Evolutionary conservation across 1,284 basidiomycete genomes (phyloP), one percentile per base, ranked within the genome.

Genomic region (Kwoniella shivajii): DNA sequence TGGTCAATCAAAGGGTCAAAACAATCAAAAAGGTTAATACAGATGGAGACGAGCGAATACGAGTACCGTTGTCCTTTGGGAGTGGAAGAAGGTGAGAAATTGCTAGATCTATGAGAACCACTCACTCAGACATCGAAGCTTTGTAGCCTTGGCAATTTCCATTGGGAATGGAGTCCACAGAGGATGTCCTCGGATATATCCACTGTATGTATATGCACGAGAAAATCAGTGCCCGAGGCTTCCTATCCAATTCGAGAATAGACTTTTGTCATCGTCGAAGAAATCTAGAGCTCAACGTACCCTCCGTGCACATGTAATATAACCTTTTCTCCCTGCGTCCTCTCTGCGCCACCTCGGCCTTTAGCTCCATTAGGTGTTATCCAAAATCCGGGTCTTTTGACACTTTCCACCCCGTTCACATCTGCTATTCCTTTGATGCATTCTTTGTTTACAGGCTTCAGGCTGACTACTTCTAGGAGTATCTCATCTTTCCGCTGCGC

Each of bases 221-320:
- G n/a, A n/a, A n/a, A n/a, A n/a, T n/a, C n/a, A n/a, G n/a, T n/a
- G n/a, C n/a, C n/a, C n/a, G n/a, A n/a, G n/a, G n/a, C n/a, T n/a
- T n/a, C n/a, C n/a, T n/a, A n/a, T n/a, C n/a, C n/a, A n/a, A n/a
- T n/a, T n/a, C n/a, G n/a, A n/a, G 16, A 39, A 39, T 6, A 39
- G n/a, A n/a, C n/a, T 10, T 36, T 36, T 10, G 34, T 10, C n/a
- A 10, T 36, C 34, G 10, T 36, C 34, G 10, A n/a, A n/a, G 10
- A 36, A n/a, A 36, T 36, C 34, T 36, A 10, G 34, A 36, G 27
- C 13, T 13, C 18, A 10, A 61, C 65, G 63, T 54, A 69, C 67
- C 67, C 67, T 46, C 67, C 67, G 42, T 66, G 62, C 30, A 67
- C 57, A 54, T 71, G 70, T 20, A 71, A 45, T n/a, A 71, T 57